These are phyloP conservation scores for Mycena latifolia DNA, from an alignment of 768 basidiomycete genomes.

Conservation along the genomic window DNA sequence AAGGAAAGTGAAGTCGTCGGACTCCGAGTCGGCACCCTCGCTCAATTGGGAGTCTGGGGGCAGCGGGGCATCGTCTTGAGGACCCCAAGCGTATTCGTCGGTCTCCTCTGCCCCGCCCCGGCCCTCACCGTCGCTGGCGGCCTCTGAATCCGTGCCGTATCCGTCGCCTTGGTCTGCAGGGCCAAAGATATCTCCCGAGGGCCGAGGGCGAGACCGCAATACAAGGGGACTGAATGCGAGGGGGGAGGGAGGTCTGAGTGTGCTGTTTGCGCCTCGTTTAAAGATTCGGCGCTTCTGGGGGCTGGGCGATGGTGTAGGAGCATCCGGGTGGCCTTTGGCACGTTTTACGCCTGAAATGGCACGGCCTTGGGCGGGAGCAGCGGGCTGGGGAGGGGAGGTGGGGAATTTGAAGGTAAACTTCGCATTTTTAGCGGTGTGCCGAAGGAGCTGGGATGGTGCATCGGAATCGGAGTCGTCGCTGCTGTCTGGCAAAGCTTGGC, in stretches of 20 bases:
- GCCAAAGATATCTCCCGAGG: neutral
- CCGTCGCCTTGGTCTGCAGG: neutral
- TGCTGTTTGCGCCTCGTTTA: neutral
- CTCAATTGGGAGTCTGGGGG: slow-evolving; percentile 8
- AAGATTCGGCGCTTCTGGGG: slow-evolving; percentile 10
- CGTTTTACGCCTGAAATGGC: slow-evolving; percentile 4
- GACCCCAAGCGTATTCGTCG: neutral
- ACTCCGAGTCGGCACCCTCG: neutral
- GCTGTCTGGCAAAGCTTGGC: no score
- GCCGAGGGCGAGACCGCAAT: neutral
- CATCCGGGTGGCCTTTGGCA: slow-evolving; percentile 10
- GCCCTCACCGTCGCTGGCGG: neutral
- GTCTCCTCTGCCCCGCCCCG: no score
- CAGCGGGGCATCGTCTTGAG: slow-evolving; percentile 1
- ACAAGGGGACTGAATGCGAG: neutral
- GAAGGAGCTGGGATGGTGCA: neutral
- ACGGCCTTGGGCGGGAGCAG: neutral
- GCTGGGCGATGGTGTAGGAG: slow-evolving; percentile 10
- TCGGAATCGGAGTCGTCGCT: slow-evolving; percentile 3
- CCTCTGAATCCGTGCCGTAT: neutral
- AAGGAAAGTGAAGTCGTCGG: neutral
- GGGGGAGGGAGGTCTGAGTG: neutral
- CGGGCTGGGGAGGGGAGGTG: neutral
- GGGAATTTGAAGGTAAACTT: slow-evolving; percentile 11
- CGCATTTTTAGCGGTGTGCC: neutral